Evolutionary conservation across 225 moss, liverwort and hornwort genomes (phyloP).

Genomic region (Polytrichum formosum): DNA sequence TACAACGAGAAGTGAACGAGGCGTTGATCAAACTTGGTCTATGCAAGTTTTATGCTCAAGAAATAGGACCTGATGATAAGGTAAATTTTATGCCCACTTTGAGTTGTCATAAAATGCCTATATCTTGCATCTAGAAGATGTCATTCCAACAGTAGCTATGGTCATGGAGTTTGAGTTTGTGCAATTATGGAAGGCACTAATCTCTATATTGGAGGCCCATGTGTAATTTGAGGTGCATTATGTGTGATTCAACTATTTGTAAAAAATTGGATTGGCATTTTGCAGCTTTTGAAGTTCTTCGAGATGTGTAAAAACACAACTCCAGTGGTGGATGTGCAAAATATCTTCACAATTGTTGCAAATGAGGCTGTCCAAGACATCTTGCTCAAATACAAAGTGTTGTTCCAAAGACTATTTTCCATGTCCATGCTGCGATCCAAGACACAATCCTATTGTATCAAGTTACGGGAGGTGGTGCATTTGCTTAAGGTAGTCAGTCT

Average conservation of each 20-base stretch:
- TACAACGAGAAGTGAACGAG: conserved; percentile 42
- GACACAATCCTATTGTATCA: conserved; percentile 17
- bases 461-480: conserved; percentile 5
- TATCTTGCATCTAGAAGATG: no score
- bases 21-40: conserved; percentile 44
- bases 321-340: background rate
- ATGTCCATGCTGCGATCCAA: conserved; percentile 27
- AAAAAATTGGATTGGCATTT: background rate
- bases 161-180: no score
- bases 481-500: conserved; percentile 20
- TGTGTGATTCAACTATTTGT: background rate
- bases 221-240: background rate
- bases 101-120: background rate
- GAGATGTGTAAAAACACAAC: background rate
- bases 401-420: conserved; percentile 21
- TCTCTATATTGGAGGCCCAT: background rate
- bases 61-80: conserved; percentile 24
- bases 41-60: conserved; percentile 16
- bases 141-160: no score
- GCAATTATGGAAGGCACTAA: no score
- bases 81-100: conserved; percentile 3
- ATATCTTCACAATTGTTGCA: conserved; percentile 15
- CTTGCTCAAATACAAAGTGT: conserved; percentile 18
- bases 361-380: conserved; percentile 18
- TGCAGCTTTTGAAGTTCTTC: conserved; percentile 1